Evolutionary conservation across 1,139 yeast species (phyloP), one percentile per base, ranked within the genome.

Genomic region (Protomyces lactucae-debilis): DNA sequence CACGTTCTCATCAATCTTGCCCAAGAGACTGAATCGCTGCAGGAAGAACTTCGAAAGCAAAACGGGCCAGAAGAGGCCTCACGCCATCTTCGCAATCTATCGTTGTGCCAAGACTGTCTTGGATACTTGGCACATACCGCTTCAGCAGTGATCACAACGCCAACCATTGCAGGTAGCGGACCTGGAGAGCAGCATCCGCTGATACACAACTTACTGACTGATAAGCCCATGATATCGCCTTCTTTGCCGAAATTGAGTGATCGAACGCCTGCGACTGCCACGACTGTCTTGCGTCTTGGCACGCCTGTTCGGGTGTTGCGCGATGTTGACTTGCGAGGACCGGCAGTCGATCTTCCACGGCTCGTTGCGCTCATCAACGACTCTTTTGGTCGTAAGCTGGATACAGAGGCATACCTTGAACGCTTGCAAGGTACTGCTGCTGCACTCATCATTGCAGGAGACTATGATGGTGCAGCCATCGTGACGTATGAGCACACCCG

Each of bases 381-480:
- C 70, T 89, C 97, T 0, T 93, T 93, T 72, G 86, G 87, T 3
- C 84, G 85, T 68, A 72, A 80, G 2, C 75, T 93, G n/a, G 84
- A 89, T 69, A 72, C 83, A 63, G 81, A 83, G 0, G 84, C 82
- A 66, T 93, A 92, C 72, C 75, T 89, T 40, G 68, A 77, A 0
- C 78, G 99, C 61, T 80, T 93, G 43, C 81, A 85, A 67, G 79
- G 84, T 0, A 78, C 79, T 3, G 25, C 55, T 2, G 93, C 97
- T 0, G 87, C 89, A 0, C 74, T 93, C 14, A 85, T 93, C 6
- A 82, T 93, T 21, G 88, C 93, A 3, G 99, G 98, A 0, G 95
- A 93, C 72, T 93, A 93, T 73, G 97, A 92, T 69, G 99, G 98
- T 1, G 92, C 91, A 16, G 98, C 98, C 0, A 86, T 93, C 10